Evolutionary conservation across 371 early-diverging fungal genomes (phyloP), one percentile per base, ranked within the genome.

Genomic region (Thermomucor indicae-seudaticae): DNA sequence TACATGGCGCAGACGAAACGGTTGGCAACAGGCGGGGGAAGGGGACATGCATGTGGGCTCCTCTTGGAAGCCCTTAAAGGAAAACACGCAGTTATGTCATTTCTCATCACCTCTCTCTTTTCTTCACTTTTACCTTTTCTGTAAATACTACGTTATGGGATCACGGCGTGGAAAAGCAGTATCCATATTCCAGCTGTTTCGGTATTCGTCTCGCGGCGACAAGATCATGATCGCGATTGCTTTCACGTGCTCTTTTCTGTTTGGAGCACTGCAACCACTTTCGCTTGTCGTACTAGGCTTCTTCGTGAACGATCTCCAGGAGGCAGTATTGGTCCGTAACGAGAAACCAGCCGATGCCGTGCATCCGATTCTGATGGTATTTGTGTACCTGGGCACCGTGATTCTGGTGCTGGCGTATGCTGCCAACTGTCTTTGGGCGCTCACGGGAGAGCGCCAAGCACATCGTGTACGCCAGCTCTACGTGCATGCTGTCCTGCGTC

Each of bases 401-500:
- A 50, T 47, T n/a, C 28, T 62, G 6, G 50, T 62, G 4, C 29
- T 30, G 29, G 57, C 53, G 4, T 62, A 62, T 28, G 42, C 53
- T 22, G 34, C 50, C 3, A 52, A 57, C 34, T 57, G 53, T 17
- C 47, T 48, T 11, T 62, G 62, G 62, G 53, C 53, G 8, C 39
- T 56, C 4, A 41, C 49, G 6, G 59, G 59, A 17, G 50, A 49
- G 27, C 22, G 35, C 11, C 59, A 59, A 40, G 49, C 54, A 16
- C 58, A 43, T 51, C 60, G 82, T 14, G 71, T 90, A 48, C 79
- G 88, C 5, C 72, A 79, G 47, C 39, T 32, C 19, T 88, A 82
- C 39, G 81, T 91, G 40, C 72, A 65, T 35, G 67, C 90, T 0
- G 70, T 91, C 28, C 63, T 96, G 25, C 79, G 86, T 11, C 93